Evolutionary conservation across 768 basidiomycete species (phyloP).

Genomic region (Coprinellus micaceus): DNA sequence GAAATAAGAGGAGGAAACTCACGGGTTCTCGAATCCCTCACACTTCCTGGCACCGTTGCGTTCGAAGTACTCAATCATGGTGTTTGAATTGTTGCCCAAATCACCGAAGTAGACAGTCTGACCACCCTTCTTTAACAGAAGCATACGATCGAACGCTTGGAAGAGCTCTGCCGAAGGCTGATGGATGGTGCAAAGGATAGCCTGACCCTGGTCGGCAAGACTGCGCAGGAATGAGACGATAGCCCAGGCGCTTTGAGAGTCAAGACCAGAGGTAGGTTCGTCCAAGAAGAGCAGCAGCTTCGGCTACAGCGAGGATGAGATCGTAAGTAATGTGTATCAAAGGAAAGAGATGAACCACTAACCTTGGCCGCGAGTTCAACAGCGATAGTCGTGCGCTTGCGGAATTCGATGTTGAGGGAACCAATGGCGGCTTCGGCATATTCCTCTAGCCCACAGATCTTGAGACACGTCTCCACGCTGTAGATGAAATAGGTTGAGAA

Average conservation of each 20-base stretch:
- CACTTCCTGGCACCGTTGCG: slow-evolving; percentile 62
- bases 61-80: slow-evolving; percentile 74
- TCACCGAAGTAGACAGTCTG: slow-evolving; percentile 73
- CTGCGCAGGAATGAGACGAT: slow-evolving; percentile 73
- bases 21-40: slow-evolving; percentile 71
- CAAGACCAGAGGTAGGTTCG: slow-evolving; percentile 86
- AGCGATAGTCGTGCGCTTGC: slow-evolving; percentile 83
- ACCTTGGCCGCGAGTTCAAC: slow-evolving; percentile 88
- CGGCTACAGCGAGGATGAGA: slow-evolving; percentile 39
- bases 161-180: slow-evolving; percentile 78
- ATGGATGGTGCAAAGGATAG: slow-evolving; percentile 79
- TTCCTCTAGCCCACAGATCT: slow-evolving; percentile 61
- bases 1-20: slow-evolving; percentile 11
- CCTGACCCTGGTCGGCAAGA: slow-evolving; percentile 78
- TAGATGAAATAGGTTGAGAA: background rate
- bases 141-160: slow-evolving; percentile 69
- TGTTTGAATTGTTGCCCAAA: slow-evolving; percentile 57
- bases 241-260: slow-evolving; percentile 85
- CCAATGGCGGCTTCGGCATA: slow-evolving; percentile 63
- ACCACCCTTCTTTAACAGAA: slow-evolving; percentile 79
- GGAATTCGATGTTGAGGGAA: slow-evolving; percentile 64
- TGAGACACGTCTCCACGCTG: slow-evolving; percentile 47
- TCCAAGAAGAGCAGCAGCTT: slow-evolving; percentile 82
- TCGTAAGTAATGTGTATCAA: no score
- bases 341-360: slow-evolving; percentile 17